Percentiles rank a stretch among this genome's conserved stretches.
Evolutionary conservation across 768 basidiomycete genomes (phyloP).

Genomic region (Leccinum ochraceum): DNA sequence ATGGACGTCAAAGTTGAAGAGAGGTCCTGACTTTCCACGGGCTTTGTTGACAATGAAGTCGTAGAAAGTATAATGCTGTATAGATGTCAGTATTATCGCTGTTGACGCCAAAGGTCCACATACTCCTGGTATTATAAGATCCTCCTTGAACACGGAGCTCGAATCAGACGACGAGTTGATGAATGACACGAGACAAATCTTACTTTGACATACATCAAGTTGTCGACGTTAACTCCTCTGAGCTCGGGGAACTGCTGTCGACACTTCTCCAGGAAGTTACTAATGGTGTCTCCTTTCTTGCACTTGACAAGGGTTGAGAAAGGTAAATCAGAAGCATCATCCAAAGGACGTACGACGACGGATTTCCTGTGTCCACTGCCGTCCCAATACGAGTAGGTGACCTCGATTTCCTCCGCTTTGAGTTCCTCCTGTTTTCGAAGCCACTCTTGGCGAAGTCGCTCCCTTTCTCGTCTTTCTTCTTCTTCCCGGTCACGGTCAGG

Average conservation of each 20-base stretch:
- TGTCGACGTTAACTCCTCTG: slow-evolving; percentile 87
- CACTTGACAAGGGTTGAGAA: slow-evolving; percentile 53
- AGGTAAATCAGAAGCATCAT: background rate
- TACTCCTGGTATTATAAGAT: slow-evolving; percentile 96
- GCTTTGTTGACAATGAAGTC: slow-evolving; percentile 99
- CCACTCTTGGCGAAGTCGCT: slow-evolving; percentile 90
- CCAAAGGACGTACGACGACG: slow-evolving; percentile 63
- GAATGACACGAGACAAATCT: slow-evolving; percentile 16
- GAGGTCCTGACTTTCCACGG: slow-evolving; percentile 94
- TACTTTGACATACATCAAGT: slow-evolving; percentile 98
- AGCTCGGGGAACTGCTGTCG: slow-evolving; percentile 92
- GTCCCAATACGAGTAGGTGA: slow-evolving; percentile 98
- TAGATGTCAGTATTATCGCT: slow-evolving; percentile 2
- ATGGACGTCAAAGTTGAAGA: slow-evolving; percentile 99
- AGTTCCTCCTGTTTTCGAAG: slow-evolving; percentile 68
- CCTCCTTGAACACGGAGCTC: slow-evolving; percentile 62
- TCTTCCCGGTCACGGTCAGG: slow-evolving; percentile 98
- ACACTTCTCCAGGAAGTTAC: slow-evolving; percentile 89
- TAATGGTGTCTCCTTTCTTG: slow-evolving; percentile 93
- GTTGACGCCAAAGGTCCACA: slow-evolving; percentile 25
- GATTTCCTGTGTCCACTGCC: slow-evolving; percentile 95
- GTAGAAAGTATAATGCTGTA: slow-evolving; percentile 97
- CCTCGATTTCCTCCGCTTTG: slow-evolving; percentile 77
- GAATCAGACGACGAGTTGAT: slow-evolving; percentile 7
- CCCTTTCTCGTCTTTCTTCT: slow-evolving; percentile 83